Percentiles rank a stretch among this genome's conserved stretches.
These are phyloP conservation scores for Cordyceps fumosorosea DNA, from an alignment of 2,329 filamentous ascomycete species.

Conservation along the genomic window DNA sequence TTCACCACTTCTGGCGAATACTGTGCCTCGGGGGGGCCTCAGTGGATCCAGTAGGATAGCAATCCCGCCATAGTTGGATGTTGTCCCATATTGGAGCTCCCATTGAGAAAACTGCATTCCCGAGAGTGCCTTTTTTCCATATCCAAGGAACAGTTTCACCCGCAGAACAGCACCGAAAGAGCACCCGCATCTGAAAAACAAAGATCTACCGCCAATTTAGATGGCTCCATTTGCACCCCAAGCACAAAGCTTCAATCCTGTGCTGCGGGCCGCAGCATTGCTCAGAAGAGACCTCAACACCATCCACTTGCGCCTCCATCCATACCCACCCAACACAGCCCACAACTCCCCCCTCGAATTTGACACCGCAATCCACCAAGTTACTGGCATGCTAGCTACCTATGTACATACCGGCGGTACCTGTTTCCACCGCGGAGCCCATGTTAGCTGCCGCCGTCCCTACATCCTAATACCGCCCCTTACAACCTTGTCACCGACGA, in stretches of 20 bases:
- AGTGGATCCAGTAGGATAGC: conserved; percentile 17
- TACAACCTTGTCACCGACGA: background rate
- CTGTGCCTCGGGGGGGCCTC: background rate
- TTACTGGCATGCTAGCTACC: background rate
- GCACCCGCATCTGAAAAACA: background rate
- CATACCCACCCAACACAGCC: background rate
- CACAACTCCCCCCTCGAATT: conserved; percentile 1
- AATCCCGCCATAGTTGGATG: conserved; percentile 17
- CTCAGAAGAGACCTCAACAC: background rate
- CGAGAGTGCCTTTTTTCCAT: background rate
- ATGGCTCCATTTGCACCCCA: background rate
- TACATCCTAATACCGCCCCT: background rate
- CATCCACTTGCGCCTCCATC: background rate
- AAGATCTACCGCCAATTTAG: background rate
- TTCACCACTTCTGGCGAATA: too few species aligned
- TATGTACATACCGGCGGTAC: background rate
- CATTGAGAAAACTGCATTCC: background rate
- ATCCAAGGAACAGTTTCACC: background rate
- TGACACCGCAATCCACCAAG: background rate
- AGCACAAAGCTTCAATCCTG: background rate
- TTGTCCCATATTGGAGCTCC: background rate
- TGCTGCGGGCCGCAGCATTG: background rate
- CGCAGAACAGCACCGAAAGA: background rate
- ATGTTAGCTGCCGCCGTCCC: background rate
- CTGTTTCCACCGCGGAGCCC: background rate